A percentile compares a stretch with the other conserved stretches of the same genome.
phyloP scores from a whole-genome alignment of 2,329 filamentous ascomycete species.

The Hymenoscyphus repandus region DNA sequence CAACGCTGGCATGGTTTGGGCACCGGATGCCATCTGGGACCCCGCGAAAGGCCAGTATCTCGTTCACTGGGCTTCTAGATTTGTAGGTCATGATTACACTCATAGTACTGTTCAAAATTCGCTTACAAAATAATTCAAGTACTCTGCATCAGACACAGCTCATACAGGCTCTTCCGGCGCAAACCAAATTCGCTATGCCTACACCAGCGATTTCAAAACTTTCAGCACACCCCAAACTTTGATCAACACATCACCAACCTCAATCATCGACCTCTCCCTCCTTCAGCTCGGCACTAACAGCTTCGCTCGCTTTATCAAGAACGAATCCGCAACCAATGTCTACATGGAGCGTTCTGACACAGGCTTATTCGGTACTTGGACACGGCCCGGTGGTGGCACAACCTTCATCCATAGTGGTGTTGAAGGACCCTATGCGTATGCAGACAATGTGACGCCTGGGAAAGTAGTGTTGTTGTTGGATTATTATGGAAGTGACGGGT shows the following conservation, averaged over 20 bases:
- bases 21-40: constrained; percentile 51
- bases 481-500: constrained; percentile 43
- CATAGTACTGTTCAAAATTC: neutral
- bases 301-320: constrained; percentile 52
- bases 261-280: constrained; percentile 54
- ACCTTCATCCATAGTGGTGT: constrained; percentile 40
- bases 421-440: constrained; percentile 41
- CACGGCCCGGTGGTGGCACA: constrained; percentile 38
- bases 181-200: constrained; percentile 46
- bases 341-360: constrained; percentile 44
- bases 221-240: constrained; percentile 47
- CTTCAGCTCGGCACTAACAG: constrained; percentile 37
- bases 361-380: constrained; percentile 49
- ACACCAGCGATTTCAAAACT: constrained; percentile 49
- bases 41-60: constrained; percentile 33
- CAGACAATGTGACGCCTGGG: constrained; percentile 36
- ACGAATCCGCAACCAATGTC: constrained; percentile 47
- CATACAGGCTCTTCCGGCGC: constrained; percentile 44
- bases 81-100: neutral
- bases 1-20: constrained; percentile 55
- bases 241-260: constrained; percentile 42
- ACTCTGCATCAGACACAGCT: constrained; percentile 39
- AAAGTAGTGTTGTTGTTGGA: constrained; percentile 46
- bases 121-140: constrained; percentile 31
- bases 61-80: constrained; percentile 5